Conservation (phyloP, 2,329 filamentous ascomycete genomes). For the Aureobasidium lini region DNA sequence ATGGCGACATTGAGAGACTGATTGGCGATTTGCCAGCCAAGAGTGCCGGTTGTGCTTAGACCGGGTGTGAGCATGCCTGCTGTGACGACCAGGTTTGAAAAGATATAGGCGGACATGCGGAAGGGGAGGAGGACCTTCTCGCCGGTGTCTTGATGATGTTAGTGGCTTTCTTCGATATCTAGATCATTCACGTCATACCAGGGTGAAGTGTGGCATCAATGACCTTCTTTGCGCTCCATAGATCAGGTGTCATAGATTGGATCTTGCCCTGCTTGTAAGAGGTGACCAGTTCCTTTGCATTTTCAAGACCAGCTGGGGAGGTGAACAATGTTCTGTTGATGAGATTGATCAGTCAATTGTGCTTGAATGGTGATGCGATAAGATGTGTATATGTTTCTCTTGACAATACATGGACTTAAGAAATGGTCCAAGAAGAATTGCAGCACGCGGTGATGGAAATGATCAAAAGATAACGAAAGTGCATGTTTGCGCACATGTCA, state of each 20-base stretch:
- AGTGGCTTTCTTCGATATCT: neutral
- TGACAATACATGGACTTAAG: too few species aligned
- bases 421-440: neutral
- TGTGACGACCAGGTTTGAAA: slow-evolving; percentile 91
- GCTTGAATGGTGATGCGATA: neutral
- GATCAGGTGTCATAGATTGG: slow-evolving; percentile 72
- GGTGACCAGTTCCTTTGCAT: slow-evolving; percentile 74
- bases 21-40: slow-evolving; percentile 93
- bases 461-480: neutral
- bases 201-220: slow-evolving; percentile 95
- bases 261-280: slow-evolving; percentile 82
- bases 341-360: neutral
- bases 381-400: neutral
- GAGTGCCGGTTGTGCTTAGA: slow-evolving; percentile 71
- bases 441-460: neutral
- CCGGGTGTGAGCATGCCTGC: slow-evolving; percentile 94
- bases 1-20: slow-evolving; percentile 97
- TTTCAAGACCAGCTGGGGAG: slow-evolving; percentile 67
- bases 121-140: slow-evolving; percentile 88
- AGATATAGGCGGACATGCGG: slow-evolving; percentile 91
- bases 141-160: slow-evolving; percentile 64
- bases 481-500: neutral
- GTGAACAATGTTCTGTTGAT: slow-evolving; percentile 71
- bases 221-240: slow-evolving; percentile 95
- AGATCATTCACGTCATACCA: slow-evolving; percentile 48